Percentiles rank a stretch among this genome's conserved stretches.
phyloP scores from a whole-genome alignment of 1,139 yeast genomes.

The Pichia sp. region DNA sequence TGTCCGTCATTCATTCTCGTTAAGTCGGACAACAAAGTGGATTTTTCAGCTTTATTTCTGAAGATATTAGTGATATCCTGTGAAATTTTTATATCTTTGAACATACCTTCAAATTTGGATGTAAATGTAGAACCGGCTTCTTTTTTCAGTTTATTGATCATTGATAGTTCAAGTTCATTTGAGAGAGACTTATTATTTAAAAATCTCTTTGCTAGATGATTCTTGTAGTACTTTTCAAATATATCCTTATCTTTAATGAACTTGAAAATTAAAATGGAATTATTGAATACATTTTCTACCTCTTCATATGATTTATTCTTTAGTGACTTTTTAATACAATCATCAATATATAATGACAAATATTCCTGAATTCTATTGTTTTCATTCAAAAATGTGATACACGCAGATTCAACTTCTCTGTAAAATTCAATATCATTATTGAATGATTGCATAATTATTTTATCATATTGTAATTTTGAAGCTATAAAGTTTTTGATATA shows the following conservation, averaged over 20 bases:
- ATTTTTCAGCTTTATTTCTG: neutral
- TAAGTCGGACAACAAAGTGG: constrained; percentile 8
- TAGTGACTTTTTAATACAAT: constrained; percentile 53
- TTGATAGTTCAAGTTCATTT: constrained; percentile 34
- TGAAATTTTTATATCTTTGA: constrained; percentile 70
- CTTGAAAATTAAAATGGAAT: constrained; percentile 56
- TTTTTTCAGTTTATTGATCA: constrained; percentile 64
- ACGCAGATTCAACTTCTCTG: constrained; percentile 53
- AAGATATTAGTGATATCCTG: constrained; percentile 36
- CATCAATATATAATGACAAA: constrained; percentile 71
- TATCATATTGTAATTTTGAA: constrained; percentile 47
- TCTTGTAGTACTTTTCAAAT: constrained; percentile 80
- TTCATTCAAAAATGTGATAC: constrained; percentile 56
- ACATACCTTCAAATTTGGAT: constrained; percentile 81
- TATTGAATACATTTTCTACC: constrained; percentile 48
- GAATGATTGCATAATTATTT: constrained; percentile 43
- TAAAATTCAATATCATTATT: constrained; percentile 43
- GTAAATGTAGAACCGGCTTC: constrained; percentile 81
- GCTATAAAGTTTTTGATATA: constrained; percentile 63
- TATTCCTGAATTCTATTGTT: constrained; percentile 61
- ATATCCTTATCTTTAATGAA: constrained; percentile 78
- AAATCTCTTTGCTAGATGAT: constrained; percentile 75
- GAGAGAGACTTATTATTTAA: constrained; percentile 29
- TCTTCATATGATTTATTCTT: constrained; percentile 46
- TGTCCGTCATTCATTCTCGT: constrained; percentile 20